Evolutionary conservation across 2,329 filamentous ascomycete genomes (phyloP), one percentile per base, ranked within the genome.

Genomic region (Phoma sp.): DNA sequence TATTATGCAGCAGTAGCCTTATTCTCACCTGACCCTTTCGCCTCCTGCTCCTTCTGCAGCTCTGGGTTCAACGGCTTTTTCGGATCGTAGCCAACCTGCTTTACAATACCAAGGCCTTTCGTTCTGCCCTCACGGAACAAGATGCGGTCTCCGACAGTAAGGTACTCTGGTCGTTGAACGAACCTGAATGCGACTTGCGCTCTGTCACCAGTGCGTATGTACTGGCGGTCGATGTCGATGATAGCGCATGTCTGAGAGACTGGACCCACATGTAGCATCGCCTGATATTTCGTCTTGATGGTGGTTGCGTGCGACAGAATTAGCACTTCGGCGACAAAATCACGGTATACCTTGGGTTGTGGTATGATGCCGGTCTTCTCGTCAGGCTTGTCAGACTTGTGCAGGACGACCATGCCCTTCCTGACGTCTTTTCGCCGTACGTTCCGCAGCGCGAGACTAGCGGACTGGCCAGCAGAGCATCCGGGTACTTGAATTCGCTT

Each of bases 351-450:
- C 57, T 80, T 80, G 0, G 88, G 85, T 60, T 71, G 71, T 2
- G 67, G 65, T 54, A 76, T 47, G 21, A 64, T 39, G 24, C 71
- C 71, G 4, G 71, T 71, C 1, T 73, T 60, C 9, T 74, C 71
- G 63, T 78, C 71, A 61, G 89, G 83, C 48, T 86, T 87, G 46
- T 96, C 91, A 12, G 88, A 77, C 73, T 93, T 96, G 39, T 92
- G 90, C 27, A 99, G 80, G 4, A 98, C 92, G 1, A 99, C 95
- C 93, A 98, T 98, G 27, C 95, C 95, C 80, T 99, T 99, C 12
- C 95, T 85, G 0, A 99, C 94, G 63, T 98, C 94, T 74, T 94
- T 96, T 37, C 94, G 83, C 43, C 92, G 87, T 2, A 98, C 84
- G 60, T 92, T 89, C 63, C 95, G 93, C 48, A 99, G 76, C 0